Evolutionary conservation across 2,329 filamentous ascomycete genomes (phyloP), one percentile per base, ranked within the genome.

Genomic region (Graphilbum sp.): DNA sequence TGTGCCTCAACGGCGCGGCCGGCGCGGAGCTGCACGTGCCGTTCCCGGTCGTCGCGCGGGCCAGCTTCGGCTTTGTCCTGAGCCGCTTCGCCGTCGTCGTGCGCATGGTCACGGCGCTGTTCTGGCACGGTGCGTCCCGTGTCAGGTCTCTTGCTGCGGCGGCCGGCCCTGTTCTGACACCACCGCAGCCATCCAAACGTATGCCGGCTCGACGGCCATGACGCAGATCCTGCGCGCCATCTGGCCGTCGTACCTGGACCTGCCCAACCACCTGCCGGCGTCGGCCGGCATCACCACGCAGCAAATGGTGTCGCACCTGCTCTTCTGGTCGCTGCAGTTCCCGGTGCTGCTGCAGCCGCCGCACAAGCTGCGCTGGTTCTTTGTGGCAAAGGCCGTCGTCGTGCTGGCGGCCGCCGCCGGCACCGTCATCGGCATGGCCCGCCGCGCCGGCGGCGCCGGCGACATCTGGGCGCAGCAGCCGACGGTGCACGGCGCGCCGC

Each of bases 361-460:
- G 9, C 64, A 64, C 39, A 61, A 59, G 38, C 52, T 69, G 25
- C 52, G 59, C 18, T 67, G 57, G 53, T 49, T 67, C 33, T 67
- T 67, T 41, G 56, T 64, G 6, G 47, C 55, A 44, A 62, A 61
- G 51, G 24, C 18, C 8, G 13, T 40, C 13, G 24, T 40, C n/a
- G n/a, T 9, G n/a, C 15, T n/a, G 11, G 24, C 16, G 20, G 18
- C 38, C 11, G 30, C 29, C 3, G 13, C 36, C 13, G 38, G 38
- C 38, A 40, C 19, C 20, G 12, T 93, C 56, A 79, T 84, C 50
- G 94, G 86, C 86, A 72, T 82, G 3, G 67, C 92, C 25, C 75
- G 82, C 29, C 72, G 80, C 21, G 67, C 41, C 11, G 33, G 30
- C 16, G 38, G 35, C 27, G 10, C 32, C 15, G 39, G 27, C 16